Base-by-base conservation (phyloP, 345 rosid genomes). In the Balakata baccata region DNA sequence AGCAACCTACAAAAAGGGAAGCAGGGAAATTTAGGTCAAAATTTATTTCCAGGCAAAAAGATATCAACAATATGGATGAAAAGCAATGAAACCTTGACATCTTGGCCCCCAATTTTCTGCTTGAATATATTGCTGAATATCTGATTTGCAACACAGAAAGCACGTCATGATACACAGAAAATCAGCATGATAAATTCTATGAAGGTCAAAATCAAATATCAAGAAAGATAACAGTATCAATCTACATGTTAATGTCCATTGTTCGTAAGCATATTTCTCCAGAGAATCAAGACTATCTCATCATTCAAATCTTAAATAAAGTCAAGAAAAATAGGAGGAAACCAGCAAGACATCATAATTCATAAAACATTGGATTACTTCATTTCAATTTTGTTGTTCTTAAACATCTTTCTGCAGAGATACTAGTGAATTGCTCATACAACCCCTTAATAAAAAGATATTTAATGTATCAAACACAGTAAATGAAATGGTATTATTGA, bases 31-130 rank as follows among this genome's bases (percentile, higher is more conserved):
- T 11, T 18, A 64, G 1, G 22, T 46, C 17, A 20, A 57, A 75
- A 68, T 75, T 69, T 70, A 73, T 9, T 66, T 9, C 11, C 25
- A 17, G 22, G 14, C 8, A 39, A 41, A 78, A 59, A 68, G 51
- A 66, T 39, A 80, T 63, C 51, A 38, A 74, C 18, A 69, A 61
- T 45, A 34, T 3, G 8, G 41, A 68, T 18, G 43, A n/a, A 13
- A 38, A 56, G 62, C 51, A 67, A 54, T 68, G 66, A 64, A 68
- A 94, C 98, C 99, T 95, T 88, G 82, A 92, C 92, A 80, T 92
- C 98, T 76, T 89, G 91, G 70, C 99, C 99, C 11, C 96, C 92
- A 67, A 89, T 76, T 71, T 78, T 86, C 81, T 81, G 89, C 69
- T 80, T 86, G 75, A 89, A 91, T 68, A 89, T 75, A 74, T 75